Evolutionary conservation across 768 basidiomycete genomes (phyloP).

Genomic region (Lentinula raphanica): DNA sequence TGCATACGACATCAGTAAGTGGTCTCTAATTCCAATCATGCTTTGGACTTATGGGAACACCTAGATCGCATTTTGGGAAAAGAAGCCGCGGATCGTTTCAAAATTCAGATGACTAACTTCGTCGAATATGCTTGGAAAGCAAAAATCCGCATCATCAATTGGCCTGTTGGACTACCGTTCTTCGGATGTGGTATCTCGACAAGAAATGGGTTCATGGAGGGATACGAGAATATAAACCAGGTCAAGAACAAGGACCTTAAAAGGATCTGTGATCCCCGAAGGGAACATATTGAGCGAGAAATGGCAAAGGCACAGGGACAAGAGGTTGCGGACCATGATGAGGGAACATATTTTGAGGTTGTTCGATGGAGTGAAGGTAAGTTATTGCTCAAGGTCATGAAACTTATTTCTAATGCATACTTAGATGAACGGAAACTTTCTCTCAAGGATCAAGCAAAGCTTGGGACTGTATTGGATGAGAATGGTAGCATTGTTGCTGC

Average conservation of each 20-base stretch:
- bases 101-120: not conserved
- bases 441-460: too few species aligned
- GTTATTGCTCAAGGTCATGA: not conserved
- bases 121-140: not conserved
- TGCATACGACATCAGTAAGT: not conserved
- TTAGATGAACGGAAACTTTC: too few species aligned
- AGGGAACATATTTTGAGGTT: not conserved
- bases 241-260: too few species aligned
- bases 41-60: not conserved
- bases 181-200: not conserved
- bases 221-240: too few species aligned
- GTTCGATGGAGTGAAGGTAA: not conserved
- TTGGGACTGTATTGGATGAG: too few species aligned
- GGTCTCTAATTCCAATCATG: not conserved
- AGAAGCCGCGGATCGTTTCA: not conserved
- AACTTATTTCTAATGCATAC: too few species aligned
- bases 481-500: too few species aligned
- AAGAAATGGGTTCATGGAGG: too few species aligned
- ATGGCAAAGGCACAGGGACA: not conserved
- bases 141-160: not conserved
- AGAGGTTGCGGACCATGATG: too few species aligned
- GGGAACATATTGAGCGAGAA: not conserved
- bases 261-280: not conserved
- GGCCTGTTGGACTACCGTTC: not conserved
- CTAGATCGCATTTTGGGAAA: not conserved